A percentile compares a stretch with the other conserved stretches of the same genome.
These are phyloP conservation scores for Lasiodiplodia gonubiensis DNA, from an alignment of 2,329 filamentous ascomycete species.

Conservation along the genomic window DNA sequence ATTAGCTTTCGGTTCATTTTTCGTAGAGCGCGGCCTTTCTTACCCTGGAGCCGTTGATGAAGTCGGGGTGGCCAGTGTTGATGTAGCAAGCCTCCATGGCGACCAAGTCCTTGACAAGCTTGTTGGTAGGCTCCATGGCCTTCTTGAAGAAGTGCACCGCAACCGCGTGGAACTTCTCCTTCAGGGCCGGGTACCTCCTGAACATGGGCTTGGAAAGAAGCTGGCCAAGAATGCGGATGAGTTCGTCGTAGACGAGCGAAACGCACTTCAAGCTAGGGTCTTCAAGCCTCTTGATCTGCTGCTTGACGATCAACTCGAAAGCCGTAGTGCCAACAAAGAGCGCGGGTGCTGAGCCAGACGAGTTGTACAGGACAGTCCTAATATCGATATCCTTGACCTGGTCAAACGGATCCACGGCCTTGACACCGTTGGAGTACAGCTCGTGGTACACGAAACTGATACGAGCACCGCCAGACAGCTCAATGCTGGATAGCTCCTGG, in stretches of 20 bases:
- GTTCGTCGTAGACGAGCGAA: slow-evolving; percentile 93
- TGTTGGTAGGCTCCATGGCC: slow-evolving; percentile 97
- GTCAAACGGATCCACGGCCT: slow-evolving; percentile 97
- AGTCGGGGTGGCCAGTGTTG: slow-evolving; percentile 98
- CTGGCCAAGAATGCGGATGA: slow-evolving; percentile 92
- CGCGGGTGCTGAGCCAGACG: slow-evolving; percentile 94
- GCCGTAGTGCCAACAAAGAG: slow-evolving; percentile 96
- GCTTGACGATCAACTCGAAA: slow-evolving; percentile 98
- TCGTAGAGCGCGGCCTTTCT: slow-evolving; percentile 35
- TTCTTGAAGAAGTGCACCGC: slow-evolving; percentile 98
- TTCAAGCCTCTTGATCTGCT: slow-evolving; percentile 95
- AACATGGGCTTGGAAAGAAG: slow-evolving; percentile 88
- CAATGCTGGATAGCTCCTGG: slow-evolving; percentile 89
- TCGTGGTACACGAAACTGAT: slow-evolving; percentile 99
- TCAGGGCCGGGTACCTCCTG: slow-evolving; percentile 88
- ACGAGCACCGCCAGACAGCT: slow-evolving; percentile 94
- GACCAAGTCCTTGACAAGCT: slow-evolving; percentile 90
- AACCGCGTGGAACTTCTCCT: slow-evolving; percentile 94
- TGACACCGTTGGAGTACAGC: slow-evolving; percentile 95
- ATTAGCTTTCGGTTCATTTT: background rate
- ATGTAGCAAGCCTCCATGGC: slow-evolving; percentile 97
- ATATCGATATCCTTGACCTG: slow-evolving; percentile 98
- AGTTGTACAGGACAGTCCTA: slow-evolving; percentile 96
- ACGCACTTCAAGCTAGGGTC: slow-evolving; percentile 98
- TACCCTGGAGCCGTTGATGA: slow-evolving; percentile 90